A percentile compares a stretch with the other conserved stretches of the same genome.
These are phyloP conservation scores for Dipteronia sinensis DNA, from an alignment of 345 rosid species.

Conservation along the genomic window DNA sequence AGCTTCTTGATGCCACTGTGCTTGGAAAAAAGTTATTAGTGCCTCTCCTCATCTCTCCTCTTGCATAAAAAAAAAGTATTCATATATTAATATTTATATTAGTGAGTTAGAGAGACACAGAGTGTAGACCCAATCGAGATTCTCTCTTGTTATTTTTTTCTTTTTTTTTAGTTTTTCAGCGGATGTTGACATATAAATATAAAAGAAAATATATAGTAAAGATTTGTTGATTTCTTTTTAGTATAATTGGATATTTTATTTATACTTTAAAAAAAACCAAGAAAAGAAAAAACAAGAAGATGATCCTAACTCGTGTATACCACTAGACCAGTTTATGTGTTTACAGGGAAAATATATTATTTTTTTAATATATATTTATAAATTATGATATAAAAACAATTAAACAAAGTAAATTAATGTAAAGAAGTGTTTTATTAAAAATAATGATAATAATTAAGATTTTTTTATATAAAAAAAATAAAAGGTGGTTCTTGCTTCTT, in stretches of 20 bases:
- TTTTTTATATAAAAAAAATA: not conserved
- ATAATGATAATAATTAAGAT: not conserved
- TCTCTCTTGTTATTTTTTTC: no score
- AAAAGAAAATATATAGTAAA: no score
- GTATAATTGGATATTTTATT: no score
- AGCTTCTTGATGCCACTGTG: slow-evolving; percentile 32
- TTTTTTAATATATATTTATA: not conserved
- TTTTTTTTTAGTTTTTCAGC: no score
- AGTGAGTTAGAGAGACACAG: not conserved
- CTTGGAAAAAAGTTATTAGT: slow-evolving; percentile 19
- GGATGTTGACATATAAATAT: no score
- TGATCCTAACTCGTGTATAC: no score
- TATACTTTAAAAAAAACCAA: no score
- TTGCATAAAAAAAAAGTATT: slow-evolving; percentile 27
- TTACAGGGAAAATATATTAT: slow-evolving; percentile 19
- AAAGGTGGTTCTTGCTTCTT: slow-evolving; percentile 34
- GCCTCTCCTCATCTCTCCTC: slow-evolving; percentile 8
- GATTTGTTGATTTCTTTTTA: no score
- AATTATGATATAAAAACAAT: not conserved
- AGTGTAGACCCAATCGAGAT: slow-evolving; percentile 21
- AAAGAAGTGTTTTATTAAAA: slow-evolving; percentile 1
- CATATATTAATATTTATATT: slow-evolving; percentile 17
- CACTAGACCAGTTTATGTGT: slow-evolving; percentile 4
- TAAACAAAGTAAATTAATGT: slow-evolving; percentile 1
- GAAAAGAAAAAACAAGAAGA: no score